These are phyloP conservation scores for Sergeia podlipaevii DNA, from an alignment of 208 protist species.

Conservation along the genomic window DNA sequence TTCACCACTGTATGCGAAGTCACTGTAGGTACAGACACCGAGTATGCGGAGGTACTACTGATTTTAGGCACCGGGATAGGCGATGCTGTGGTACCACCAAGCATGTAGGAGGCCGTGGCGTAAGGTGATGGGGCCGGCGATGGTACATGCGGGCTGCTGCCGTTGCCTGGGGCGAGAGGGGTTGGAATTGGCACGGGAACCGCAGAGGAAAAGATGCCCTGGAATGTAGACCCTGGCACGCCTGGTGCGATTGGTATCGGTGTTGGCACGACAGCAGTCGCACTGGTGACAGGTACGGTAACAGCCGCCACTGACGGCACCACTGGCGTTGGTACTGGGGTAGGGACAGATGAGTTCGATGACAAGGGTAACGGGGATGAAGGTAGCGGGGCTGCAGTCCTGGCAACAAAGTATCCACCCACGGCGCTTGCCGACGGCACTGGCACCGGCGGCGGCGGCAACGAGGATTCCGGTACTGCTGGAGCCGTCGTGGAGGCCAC, in stretches of 20 bases:
- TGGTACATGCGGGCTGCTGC: background rate
- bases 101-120: constrained; percentile 16
- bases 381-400: background rate
- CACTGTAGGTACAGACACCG: background rate
- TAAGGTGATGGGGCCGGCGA: constrained; percentile 1
- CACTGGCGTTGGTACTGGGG: background rate
- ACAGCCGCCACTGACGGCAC: background rate
- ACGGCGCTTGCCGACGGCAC: constrained; percentile 4
- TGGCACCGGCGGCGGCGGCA: no score
- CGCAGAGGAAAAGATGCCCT: constrained; percentile 3
- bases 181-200: background rate
- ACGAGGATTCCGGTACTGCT: no score
- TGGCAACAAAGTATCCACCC: background rate
- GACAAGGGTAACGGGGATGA: background rate
- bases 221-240: background rate
- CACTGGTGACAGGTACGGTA: no score
- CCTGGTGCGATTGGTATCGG: background rate
- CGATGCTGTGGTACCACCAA: background rate
- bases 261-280: background rate
- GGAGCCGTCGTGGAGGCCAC: no score
- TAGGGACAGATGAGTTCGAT: background rate
- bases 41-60: background rate
- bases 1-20: background rate
- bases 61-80: background rate
- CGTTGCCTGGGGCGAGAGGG: background rate